A percentile compares a stretch with the other conserved stretches of the same genome.
Conservation (phyloP, 2,329 filamentous ascomycete species). For the Amauroascus verrucosus region DNA sequence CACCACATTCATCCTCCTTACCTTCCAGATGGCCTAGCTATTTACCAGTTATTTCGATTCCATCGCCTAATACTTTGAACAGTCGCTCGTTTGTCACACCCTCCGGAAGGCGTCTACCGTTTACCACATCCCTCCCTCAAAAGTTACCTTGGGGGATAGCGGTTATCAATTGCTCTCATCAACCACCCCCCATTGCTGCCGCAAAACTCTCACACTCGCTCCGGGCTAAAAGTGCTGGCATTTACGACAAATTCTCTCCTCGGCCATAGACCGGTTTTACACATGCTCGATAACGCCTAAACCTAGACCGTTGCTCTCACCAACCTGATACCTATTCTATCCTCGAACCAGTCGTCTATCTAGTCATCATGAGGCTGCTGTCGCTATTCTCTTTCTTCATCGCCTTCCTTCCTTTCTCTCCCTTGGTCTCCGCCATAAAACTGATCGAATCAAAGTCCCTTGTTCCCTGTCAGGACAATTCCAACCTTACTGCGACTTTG, state of each 20-base stretch:
- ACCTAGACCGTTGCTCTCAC: neutral
- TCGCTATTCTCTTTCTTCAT: constrained; percentile 27
- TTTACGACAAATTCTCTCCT: neutral
- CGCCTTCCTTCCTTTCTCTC: constrained; percentile 31
- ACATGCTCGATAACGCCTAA: neutral
- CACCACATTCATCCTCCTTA: neutral
- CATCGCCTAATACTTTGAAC: neutral
- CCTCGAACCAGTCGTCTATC: neutral
- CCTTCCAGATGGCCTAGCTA: neutral
- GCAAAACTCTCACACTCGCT: neutral
- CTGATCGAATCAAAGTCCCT: constrained; percentile 74
- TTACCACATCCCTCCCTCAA: neutral
- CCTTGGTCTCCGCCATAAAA: constrained; percentile 50
- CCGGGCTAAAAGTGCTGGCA: neutral
- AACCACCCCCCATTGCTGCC: neutral
- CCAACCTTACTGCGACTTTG: constrained; percentile 73
- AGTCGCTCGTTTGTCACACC: constrained; percentile 7
- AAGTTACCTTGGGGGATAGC: neutral
- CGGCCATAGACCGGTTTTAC: neutral
- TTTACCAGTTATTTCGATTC: neutral
- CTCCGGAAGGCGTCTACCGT: neutral
- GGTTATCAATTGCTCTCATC: neutral
- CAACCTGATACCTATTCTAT: neutral
- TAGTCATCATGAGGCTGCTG: constrained; percentile 10
- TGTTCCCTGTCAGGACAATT: constrained; percentile 73